phyloP scores from a whole-genome alignment of 768 basidiomycete genomes.

The Rossbeevera mucosa region DNA sequence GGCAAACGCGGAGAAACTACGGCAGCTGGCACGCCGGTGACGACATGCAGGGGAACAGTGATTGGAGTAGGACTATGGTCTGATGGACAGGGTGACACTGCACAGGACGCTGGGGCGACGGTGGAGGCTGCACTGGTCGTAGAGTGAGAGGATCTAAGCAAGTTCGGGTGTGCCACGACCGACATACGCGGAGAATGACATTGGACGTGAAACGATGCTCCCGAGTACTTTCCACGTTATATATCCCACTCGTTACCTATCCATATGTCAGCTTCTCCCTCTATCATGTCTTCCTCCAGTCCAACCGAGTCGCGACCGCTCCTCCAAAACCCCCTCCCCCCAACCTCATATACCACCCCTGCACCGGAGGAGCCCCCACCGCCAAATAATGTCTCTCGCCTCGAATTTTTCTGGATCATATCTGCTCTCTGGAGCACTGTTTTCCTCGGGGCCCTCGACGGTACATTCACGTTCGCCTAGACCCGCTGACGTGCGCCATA shows the following conservation, averaged over 20 bases:
- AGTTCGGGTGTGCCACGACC: conserved; percentile 17
- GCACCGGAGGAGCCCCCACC: conserved; percentile 27
- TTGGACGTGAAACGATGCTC: conserved; percentile 19
- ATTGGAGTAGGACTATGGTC: not conserved
- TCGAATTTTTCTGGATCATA: conserved; percentile 67
- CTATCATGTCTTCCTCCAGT: conserved; percentile 31
- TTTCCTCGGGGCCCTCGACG: conserved; percentile 81
- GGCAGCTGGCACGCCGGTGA: not conserved
- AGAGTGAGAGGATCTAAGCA: not conserved
- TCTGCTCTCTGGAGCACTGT: conserved; percentile 79
- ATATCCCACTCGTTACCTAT: conserved; percentile 12
- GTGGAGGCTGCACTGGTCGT: not conserved
- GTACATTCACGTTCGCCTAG: conserved; percentile 36
- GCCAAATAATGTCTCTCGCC: conserved; percentile 44
- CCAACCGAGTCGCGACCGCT: conserved; percentile 52
- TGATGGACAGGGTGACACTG: not conserved
- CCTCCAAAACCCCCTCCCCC: conserved; percentile 33
- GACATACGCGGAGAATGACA: conserved; percentile 33
- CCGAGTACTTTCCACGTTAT: conserved; percentile 16
- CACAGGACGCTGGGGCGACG: not conserved
- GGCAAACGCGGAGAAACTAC: not conserved
- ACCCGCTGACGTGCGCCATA: not conserved
- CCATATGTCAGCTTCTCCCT: not conserved
- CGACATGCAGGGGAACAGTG: not conserved
- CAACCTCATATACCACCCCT: conserved; percentile 43